Conservation (phyloP, 2,329 filamentous ascomycete species). For the Ophiocordyceps robertsii region DNA sequence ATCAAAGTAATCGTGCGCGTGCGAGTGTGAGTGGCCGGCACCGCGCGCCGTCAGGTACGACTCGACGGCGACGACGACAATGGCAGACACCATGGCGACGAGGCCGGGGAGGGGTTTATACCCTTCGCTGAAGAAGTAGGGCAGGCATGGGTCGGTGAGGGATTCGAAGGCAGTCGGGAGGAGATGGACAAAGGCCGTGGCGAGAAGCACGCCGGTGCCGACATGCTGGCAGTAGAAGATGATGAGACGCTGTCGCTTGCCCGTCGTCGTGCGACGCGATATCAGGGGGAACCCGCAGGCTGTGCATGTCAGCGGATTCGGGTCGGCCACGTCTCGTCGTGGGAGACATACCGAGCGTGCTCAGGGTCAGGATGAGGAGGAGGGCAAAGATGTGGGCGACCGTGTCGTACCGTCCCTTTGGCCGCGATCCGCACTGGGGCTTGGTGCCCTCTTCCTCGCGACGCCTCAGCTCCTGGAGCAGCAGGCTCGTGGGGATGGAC, state of each 20-base stretch:
- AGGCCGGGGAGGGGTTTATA: constrained; percentile 71
- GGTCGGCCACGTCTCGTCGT: background rate
- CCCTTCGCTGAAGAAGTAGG: constrained; percentile 63
- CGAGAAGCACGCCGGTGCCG: constrained; percentile 73
- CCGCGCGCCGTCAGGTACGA: constrained; percentile 72
- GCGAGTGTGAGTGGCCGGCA: constrained; percentile 47
- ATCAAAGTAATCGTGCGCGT: constrained; percentile 35
- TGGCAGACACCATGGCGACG: constrained; percentile 69
- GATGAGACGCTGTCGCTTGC: constrained; percentile 43
- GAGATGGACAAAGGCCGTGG: constrained; percentile 72
- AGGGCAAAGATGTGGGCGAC: constrained; percentile 54
- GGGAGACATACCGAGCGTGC: constrained; percentile 33
- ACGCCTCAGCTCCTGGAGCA: constrained; percentile 38
- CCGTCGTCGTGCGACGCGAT: constrained; percentile 42
- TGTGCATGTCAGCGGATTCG: constrained; percentile 9
- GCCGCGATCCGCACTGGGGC: constrained; percentile 38
- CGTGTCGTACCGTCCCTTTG: constrained; percentile 48
- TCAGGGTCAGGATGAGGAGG: constrained; percentile 49
- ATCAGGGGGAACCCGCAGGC: constrained; percentile 56
- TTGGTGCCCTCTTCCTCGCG: constrained; percentile 28
- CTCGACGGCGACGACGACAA: constrained; percentile 73
- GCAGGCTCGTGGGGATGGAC: constrained; percentile 35
- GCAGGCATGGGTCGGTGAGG: constrained; percentile 57
- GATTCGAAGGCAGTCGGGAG: constrained; percentile 55
- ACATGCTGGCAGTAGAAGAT: constrained; percentile 61